Evolutionary conservation across 192 early-diverging fungal species (phyloP), one percentile per base, ranked within the genome.

Genomic region (Podila clonocystis): DNA sequence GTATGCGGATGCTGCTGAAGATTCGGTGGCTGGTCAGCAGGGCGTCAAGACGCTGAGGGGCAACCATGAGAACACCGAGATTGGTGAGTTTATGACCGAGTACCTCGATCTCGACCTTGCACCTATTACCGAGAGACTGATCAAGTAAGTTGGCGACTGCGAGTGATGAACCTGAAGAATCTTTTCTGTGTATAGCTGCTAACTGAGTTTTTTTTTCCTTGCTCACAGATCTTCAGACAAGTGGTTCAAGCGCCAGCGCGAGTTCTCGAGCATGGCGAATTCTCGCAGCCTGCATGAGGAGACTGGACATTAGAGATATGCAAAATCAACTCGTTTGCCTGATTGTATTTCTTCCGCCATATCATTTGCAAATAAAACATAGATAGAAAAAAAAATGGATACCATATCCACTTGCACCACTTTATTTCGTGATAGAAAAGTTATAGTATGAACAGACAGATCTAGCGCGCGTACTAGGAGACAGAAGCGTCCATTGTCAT

Each of bases 61-160:
- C 20, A 89, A 82, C 74, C 84, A 89, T 75, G 93, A 94, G 55
- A 94, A 94, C 63, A 91, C 89, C 1, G 86, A 91, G 8, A 87
- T 94, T 50, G 91, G 91, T 55, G 72, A 69, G 9, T 84, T 88
- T 50, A 84, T 94, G 50, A 73, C 59, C 0, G 62, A 84, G 0
- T 91, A 88, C 63, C 79, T 94, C 49, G 72, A 70, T 12, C 82
- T 94, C 9, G 79, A 89, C 60, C 69, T 91, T 30, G 33, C 77
- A 1, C 71, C 65, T 20, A 82, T 89, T 24, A 92, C 93, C 3
- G 33, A 49, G 12, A 62, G 55, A 12, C 57, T 94, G 33, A 71
- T 55, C 12, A 68, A 74, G 76, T 76, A 75, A 30, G 85, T 77
- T 58, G 11, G 6, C 9, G 12, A 28, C 59, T 19, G 8, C 11